Base-by-base conservation (phyloP, 805 yeast genomes). In the Wickerhamiella cacticola region DNA sequence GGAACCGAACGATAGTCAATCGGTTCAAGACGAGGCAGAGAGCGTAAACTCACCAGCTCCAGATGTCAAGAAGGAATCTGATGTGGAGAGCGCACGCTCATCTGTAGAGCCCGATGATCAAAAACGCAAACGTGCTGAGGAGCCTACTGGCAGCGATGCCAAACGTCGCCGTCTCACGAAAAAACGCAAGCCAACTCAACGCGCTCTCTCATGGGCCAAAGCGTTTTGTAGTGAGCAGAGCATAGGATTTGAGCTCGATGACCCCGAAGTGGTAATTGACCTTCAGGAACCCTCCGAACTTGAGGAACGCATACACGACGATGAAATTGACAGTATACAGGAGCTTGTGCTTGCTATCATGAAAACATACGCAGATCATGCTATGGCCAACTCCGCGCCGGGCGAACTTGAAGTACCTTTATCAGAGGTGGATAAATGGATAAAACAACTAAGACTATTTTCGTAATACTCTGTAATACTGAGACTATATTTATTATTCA, bases 251-350 rank as follows among this genome's bases (percentile, higher is more conserved):
- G 31, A 13, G 46, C 49, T 41, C 3, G 54, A 47, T 12, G 46
- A 41, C 25, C 46, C 39, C 36, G 42, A 42, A 23, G 36, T 25
- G 19, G 35, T 33, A 34, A 35, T 40, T 25, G 31, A 31, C 47
- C 48, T 9, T 46, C 28, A 24, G 12, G 52, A 50, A 46, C 45
- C 33, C 24, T 40, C 10, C 26, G 44, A 45, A 48, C 50, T 44
- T 18, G 41, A 35, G 29, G 41, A 48, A 50, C 34, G 19, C 41
- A 34, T 16, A 2, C 28, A 31, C 29, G 54, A 52, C 26, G 51
- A 33, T 34, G 47, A 31, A 39, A 50, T 26, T 16, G 55, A 31
- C 9, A 46, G 35, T 34, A 26, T 46, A 3, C 47, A n/a, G 18
- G 46, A 36, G n/a, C 41, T 44, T 16, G 31, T 21, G 26, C 41